A percentile compares a stretch with the other conserved stretches of the same genome.
These are phyloP conservation scores for Colletotrichum lini DNA, from an alignment of 2,329 filamentous ascomycete species.

Conservation along the genomic window DNA sequence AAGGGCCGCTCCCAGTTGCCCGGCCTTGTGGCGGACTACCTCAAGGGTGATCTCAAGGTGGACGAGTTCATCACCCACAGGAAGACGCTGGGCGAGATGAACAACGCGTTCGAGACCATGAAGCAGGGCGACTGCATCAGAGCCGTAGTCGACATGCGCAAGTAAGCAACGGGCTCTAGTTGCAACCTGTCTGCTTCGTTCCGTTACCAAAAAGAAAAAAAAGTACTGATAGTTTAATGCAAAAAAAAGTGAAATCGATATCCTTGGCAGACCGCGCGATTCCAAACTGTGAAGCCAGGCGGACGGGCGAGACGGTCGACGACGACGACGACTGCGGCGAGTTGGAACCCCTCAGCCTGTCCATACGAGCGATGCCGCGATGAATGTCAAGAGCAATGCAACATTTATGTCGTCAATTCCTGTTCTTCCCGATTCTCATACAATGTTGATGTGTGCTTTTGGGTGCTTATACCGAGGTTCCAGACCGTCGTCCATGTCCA, in stretches of 20 bases:
- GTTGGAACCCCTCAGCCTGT: constrained; percentile 5
- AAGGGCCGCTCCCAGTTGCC: constrained; percentile 96
- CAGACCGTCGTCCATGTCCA: background rate
- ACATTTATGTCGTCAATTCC: background rate
- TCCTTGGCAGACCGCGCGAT: constrained; percentile 15
- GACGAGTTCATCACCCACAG: constrained; percentile 99
- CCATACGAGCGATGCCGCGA: background rate
- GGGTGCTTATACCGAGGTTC: background rate
- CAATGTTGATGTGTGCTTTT: background rate
- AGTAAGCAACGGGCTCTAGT: constrained; percentile 44
- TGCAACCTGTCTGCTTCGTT: constrained; percentile 25
- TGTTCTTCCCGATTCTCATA: background rate
- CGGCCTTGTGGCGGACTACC: constrained; percentile 89
- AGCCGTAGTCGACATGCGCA: constrained; percentile 83
- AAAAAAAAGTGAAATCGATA: constrained; percentile 42
- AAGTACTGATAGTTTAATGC: constrained; percentile 40
- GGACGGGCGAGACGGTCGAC: constrained; percentile 13
- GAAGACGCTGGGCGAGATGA: constrained; percentile 86
- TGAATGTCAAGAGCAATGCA: constrained; percentile 2
- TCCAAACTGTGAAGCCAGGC: constrained; percentile 41
- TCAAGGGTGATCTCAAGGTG: constrained; percentile 92
- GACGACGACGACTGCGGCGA: constrained; percentile 15
- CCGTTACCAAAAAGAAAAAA: constrained; percentile 8
- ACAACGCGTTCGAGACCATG: constrained; percentile 93
- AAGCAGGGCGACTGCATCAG: constrained; percentile 97